Conservation (phyloP, 75 land plant species). For the Pinus tabuliformis region DNA sequence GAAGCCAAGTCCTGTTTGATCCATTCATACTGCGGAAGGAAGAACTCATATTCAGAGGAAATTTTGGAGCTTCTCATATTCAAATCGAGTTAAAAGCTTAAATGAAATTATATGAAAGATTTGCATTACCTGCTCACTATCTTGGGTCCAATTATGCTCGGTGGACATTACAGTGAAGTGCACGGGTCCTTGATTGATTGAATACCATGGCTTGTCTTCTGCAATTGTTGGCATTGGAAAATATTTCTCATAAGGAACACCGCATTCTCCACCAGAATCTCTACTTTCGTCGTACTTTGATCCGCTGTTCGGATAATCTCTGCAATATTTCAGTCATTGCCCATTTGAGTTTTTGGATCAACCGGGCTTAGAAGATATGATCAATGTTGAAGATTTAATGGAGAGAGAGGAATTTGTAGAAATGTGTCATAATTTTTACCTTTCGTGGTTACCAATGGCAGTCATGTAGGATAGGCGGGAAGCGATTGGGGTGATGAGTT, state of each 20-base stretch:
- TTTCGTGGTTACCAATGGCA: constrained; percentile 93
- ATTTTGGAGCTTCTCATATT: too few species aligned
- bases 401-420: too few species aligned
- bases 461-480: constrained; percentile 85
- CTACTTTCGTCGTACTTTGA: constrained; percentile 48
- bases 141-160: constrained; percentile 63
- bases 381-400: too few species aligned
- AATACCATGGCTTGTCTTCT: constrained; percentile 95
- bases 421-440: constrained; percentile 15
- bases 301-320: constrained; percentile 54
- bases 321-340: constrained; percentile 7
- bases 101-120: too few species aligned
- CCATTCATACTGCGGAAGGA: constrained; percentile 56
- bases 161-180: constrained; percentile 91
- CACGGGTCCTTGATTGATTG: constrained; percentile 66
- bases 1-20: constrained; percentile 63
- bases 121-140: constrained; percentile 69
- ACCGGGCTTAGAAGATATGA: not conserved
- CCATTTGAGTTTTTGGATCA: not conserved
- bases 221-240: constrained; percentile 75
- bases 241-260: constrained; percentile 82
- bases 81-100: too few species aligned
- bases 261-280: constrained; percentile 97
- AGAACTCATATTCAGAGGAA: too few species aligned
- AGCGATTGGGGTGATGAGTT: constrained; percentile 64